These are phyloP conservation scores for Mycena indigotica DNA, from an alignment of 768 basidiomycete species.

Conservation along the genomic window DNA sequence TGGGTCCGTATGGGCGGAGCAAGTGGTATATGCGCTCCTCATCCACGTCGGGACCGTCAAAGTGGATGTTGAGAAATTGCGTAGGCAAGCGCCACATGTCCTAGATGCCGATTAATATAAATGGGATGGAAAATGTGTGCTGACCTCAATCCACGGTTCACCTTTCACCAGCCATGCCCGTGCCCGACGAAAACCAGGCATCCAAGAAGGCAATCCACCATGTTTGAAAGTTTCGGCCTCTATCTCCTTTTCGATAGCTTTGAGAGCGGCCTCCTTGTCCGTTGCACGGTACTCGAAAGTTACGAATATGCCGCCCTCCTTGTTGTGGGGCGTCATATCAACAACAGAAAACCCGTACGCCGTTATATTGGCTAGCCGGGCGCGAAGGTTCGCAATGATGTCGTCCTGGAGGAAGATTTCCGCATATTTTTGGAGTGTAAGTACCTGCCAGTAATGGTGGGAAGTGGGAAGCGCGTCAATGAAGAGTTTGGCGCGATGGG, in stretches of 20 bases:
- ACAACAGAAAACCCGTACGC: conserved; percentile 62
- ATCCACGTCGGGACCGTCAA: conserved; percentile 85
- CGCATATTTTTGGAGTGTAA: neutral
- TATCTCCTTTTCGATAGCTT: conserved; percentile 52
- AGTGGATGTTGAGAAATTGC: conserved; percentile 69
- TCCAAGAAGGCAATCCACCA: neutral
- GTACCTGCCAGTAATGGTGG: neutral
- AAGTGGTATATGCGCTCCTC: conserved; percentile 80
- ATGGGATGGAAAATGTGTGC: conserved; percentile 1
- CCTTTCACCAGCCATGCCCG: conserved; percentile 77
- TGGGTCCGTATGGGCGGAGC: conserved; percentile 82
- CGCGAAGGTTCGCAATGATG: conserved; percentile 41
- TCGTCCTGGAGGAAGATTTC: conserved; percentile 35
- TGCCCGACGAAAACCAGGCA: conserved; percentile 59
- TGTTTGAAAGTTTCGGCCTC: conserved; percentile 42
- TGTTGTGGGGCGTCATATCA: conserved; percentile 63
- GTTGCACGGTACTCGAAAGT: conserved; percentile 58
- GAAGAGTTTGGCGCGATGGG: neutral
- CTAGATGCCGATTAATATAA: conserved; percentile 37
- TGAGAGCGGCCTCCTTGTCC: conserved; percentile 42
- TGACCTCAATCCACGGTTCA: conserved; percentile 79
- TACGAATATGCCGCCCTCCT: conserved; percentile 88
- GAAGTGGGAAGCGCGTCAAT: neutral
- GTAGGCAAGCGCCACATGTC: conserved; percentile 87
- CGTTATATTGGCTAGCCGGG: conserved; percentile 53